Evolutionary conservation across 345 rosid genomes (phyloP), one percentile per base, ranked within the genome.

Genomic region (Microthlaspi erraticum): DNA sequence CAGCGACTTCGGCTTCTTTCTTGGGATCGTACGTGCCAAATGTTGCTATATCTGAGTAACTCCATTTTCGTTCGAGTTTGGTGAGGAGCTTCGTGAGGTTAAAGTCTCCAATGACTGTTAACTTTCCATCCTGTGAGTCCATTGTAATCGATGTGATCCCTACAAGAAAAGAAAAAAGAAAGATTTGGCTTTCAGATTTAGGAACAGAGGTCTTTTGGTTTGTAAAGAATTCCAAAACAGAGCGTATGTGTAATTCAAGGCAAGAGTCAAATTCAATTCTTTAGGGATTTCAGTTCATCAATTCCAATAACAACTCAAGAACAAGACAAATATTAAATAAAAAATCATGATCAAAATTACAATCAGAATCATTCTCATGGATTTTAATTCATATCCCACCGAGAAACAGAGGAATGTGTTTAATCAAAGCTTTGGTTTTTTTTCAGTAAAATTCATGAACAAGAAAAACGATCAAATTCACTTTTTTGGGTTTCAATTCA

Each of bases 31-130:
- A 60, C 5, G 52, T 84, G 1, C 91, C 89, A 3, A 82, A 85
- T 0, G 86, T 76, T 1, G 76, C n/a, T 34, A 92, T 66, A 14
- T 86, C 73, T 0, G 83, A 65, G 19, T 9, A 7, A 55, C 12
- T 0, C 79, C 83, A 83, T 33, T 8, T 53, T 48, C 68, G 84
- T 52, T 80, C 81, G 23, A 86, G 66, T 68, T 83, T 88, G 39
- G 8, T 43, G 14, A 75, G 83, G 2, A 88, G 52, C 0, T 12
- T 10, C 13, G 78, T 60, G 0, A 87, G 83, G 39, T 92, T 87
- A 0, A 88, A 74, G 0, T 77, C 78, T 4, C 95, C 96, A 0
- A 63, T 78, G 4, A 92, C 84, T 0, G 96, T 92, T 44, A 92
- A 5, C 11, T 87, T 87, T 16, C 60, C 71, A 1, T 80, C 88